Base-by-base conservation (phyloP, 1,284 basidiomycete species). In the Leccinum ponderosum region DNA sequence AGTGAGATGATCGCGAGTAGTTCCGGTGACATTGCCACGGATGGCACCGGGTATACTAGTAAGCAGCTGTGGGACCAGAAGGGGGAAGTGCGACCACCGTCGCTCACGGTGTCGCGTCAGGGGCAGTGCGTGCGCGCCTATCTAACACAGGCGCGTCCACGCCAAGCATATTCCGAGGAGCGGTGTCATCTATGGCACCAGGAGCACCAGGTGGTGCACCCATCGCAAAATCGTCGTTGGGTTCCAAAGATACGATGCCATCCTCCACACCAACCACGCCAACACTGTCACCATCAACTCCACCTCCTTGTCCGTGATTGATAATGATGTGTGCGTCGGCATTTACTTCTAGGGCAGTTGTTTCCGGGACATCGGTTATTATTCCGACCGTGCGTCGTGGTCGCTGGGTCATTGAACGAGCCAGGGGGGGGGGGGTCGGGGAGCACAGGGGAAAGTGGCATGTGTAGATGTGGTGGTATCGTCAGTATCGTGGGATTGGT, bases 191-290 rank as follows among this genome's bases (percentile, higher is more conserved):
- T 59, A 90, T 79, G 1, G 90, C 90, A 54, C 91, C 91, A 3
- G 90, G 91, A 1, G 91, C 90, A 37, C 90, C 90, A 8, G 90
- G 91, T 8, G 91, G 91, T 0, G 91, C 91, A 57, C 91, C 91
- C 90, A 93, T 92, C 9, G 90, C 90, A 65, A 93, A 87, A 72
- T 93, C 91, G 62, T 93, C 90, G 67, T 93, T 85, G 50, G 82
- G 81, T 55, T 88, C 88, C 39, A 90, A 75, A 7, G 82, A 84
- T 9, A 89, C 89, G 52, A 91, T 86, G 0, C 86, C 89, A 62
- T 89, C 87, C 59, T 87, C 87, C 8, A 89, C 87, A 1, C 82
- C 81, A n/a, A 83, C 81, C 3, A 80, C 79, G 22, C 73, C 71
- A 15, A 76, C 78, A n/a, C 72, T 72, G 12, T 74, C 77, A 1